Evolutionary conservation across 2,329 filamentous ascomycete genomes (phyloP), one percentile per base, ranked within the genome.

Genomic region (Ophiostoma pallidulum): DNA sequence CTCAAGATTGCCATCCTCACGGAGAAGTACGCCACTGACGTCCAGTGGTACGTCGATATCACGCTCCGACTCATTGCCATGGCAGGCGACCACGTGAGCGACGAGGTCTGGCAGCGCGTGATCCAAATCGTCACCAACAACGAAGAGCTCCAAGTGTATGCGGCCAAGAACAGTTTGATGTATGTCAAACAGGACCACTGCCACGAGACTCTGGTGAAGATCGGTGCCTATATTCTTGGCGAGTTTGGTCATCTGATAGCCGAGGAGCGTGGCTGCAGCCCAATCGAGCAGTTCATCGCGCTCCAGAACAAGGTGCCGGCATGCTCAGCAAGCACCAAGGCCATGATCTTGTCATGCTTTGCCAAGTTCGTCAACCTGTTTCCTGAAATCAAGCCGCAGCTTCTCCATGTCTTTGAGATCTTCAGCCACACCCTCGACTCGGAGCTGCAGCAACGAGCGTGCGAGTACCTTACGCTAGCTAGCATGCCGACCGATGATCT

Each of bases 51-150:
- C 64, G 94, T 98, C 53, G 91, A 98, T 62, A 96, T 97, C 57
- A 95, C 92, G 10, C 73, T 98, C 56, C 82, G 91, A 48, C 77
- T 98, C 45, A 90, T 98, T 50, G 89, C 91, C 50, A 90, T 97
- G 80, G 92, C 94, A 3, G 92, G 92, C 56, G 92, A 98, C 60
- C 92, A 98, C 64, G 91, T 98, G 57, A 97, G 91, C 65, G 94
- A 98, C 54, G 92, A 98, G 67, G 92, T 98, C 16, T 98, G 92
- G 92, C 92, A 98, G 64, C 82, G 92, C 58, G 91, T 98, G 48
- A 96, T 95, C 53, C 92, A 98, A 64, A 97, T 98, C 57, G 90
- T 97, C 50, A 97, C 92, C 47, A 98, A 98, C 71, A 98, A 98
- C 64, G 92, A 98, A 65, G 91, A 97, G 64, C 75, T 98, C 10